Conservation (phyloP, 768 basidiomycete species). For the Lentinus brumalis region DNA sequence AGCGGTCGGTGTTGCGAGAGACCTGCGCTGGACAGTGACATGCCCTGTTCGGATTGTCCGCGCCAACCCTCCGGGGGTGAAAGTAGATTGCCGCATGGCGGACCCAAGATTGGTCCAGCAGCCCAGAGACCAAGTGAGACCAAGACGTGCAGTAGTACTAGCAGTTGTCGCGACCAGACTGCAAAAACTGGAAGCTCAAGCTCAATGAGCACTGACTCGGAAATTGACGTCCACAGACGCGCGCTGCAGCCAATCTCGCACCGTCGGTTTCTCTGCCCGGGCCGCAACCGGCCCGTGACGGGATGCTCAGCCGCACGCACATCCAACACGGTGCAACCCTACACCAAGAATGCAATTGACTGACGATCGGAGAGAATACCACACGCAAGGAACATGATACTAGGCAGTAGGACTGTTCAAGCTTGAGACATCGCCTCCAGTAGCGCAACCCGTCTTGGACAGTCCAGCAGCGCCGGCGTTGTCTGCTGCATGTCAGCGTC, state of each 20-base stretch:
- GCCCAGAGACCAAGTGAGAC: not conserved
- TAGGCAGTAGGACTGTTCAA: not conserved
- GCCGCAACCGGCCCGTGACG: too few relatives aligned
- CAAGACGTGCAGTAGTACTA: not conserved
- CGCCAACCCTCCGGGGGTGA: slow-evolving; percentile 3
- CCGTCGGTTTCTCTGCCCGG: too few relatives aligned
- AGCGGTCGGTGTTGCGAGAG: slow-evolving; percentile 43
- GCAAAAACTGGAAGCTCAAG: not conserved
- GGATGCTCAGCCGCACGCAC: too few relatives aligned
- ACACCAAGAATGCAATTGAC: too few relatives aligned
- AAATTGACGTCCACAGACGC: too few relatives aligned
- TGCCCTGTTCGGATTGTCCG: not conserved
- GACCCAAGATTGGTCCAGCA: slow-evolving; percentile 8
- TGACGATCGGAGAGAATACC: too few relatives aligned
- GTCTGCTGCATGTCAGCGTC: slow-evolving; percentile 18
- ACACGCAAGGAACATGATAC: too few relatives aligned
- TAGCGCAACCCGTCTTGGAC: slow-evolving; percentile 27
- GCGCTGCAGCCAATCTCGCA: too few relatives aligned
- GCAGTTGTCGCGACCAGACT: not conserved
- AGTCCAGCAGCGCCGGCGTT: slow-evolving; percentile 29
- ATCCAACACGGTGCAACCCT: too few relatives aligned
- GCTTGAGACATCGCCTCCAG: slow-evolving; percentile 21
- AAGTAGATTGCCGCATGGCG: slow-evolving; percentile 9
- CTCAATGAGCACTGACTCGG: too few relatives aligned
- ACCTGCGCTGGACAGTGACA: slow-evolving; percentile 11